Base-by-base conservation (phyloP, 805 yeast genomes). In the Ogataea henricii region DNA sequence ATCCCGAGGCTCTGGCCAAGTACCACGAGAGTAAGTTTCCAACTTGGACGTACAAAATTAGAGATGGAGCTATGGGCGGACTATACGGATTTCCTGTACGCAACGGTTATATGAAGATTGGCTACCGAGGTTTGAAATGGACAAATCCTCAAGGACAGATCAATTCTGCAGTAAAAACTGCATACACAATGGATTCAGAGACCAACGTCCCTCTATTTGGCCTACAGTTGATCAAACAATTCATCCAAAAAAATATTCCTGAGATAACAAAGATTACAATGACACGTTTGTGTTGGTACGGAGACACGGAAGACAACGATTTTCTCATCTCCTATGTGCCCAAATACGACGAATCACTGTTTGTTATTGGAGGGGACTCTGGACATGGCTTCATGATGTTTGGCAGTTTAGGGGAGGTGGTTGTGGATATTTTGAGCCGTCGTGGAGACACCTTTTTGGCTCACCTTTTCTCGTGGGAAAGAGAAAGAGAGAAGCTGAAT, bases 11-110 rank as follows among this genome's bases (percentile, higher is more conserved):
- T 14, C 13, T 37, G n/a, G 30, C n/a, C 3, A 37, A 37, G 13
- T 37, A 37, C 13, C 20, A 37, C 20, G 30, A 37, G 29, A 6
- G n/a, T 32, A 37, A 14, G 30, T 37, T 37, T n/a, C 40, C 40
- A 9, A 37, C 40, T 7, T 37, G 40, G 40, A 37, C 40, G 8
- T 37, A 37, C 30, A 37, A 37, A 16, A 17, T 37, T 6, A 37
- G 40, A 37, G 40, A 37, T 23, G 40, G 40, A 6, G 40, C 40
- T 14, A 37, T 37, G 40, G 40, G 40, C n/a, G 40, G 40, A 2
- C 29, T 37, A 2, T 37, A 37, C 30, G 40, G 40, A 3, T 37
- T 37, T 9, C 40, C 40, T 14, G 27, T 37, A 10, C 13, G 40
- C 10, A 23, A 37, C 14, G 40, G 40, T 7, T 37, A 37, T 16